Base-by-base conservation (phyloP, 306 rosid genomes). In the Acacia acuminata region DNA sequence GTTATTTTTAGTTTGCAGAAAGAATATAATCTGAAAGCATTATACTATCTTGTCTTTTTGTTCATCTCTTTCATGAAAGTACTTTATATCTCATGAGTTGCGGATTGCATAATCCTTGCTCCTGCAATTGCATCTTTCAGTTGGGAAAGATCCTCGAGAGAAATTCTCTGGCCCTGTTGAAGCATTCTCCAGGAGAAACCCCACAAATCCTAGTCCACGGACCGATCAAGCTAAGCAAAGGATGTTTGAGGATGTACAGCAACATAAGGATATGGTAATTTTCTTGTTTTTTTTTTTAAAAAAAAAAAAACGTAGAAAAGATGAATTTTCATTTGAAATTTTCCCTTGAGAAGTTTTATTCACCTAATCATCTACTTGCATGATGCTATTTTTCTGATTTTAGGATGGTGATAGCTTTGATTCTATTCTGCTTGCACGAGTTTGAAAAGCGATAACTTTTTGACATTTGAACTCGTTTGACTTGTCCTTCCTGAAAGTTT, bases 101-200 rank as follows among this genome's bases (percentile, higher is more conserved):
- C 2, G 38, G 60, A 51, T 77, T 56, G 27, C 68, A 60, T 82
- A 66, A 75, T 79, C n/a, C 55, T 71, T 79, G 72, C 75, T 65
- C 50, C 34, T 77, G 87, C 81, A 77, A 58, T 89, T 88, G 64
- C 63, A 78, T 78, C 64, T 86, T 89, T 80, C 88, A 96, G 99
- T 83, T 75, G 99, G 97, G 79, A 96, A 91, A 80, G 98, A 94
- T 88, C 88, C 90, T 78, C 94, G 97, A 85, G 99, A 94, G 71
- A 90, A 91, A 85, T 88, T 90, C 75, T 85, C 99, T 2, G 98
- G 98, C 77, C 94, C 98, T 74, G 98, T 96, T 86, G 99, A 94
- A 90, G 94, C 87, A 73, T 90, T 96, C 89, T 91, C 98, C 17
- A 88, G 97, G 86, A 92, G 93, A 85, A 91, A 91, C 76, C 88